Percentiles rank a stretch among this genome's conserved stretches.
Conservation (phyloP, 148 eudicot species). For the Vaccinium macrocarpon region DNA sequence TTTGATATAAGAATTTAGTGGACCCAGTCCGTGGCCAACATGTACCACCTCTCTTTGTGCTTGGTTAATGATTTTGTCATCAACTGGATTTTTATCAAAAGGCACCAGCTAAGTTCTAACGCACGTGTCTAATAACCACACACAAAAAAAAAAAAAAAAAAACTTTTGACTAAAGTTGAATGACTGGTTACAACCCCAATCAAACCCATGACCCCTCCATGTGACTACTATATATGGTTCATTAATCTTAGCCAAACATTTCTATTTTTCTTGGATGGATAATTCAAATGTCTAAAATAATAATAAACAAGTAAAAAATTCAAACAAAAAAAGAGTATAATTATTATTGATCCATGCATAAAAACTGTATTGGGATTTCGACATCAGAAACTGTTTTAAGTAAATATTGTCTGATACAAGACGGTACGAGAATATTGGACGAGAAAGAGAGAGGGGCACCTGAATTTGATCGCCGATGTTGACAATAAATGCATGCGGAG, state of each 20-base stretch:
- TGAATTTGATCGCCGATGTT: conserved; percentile 93
- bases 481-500: conserved; percentile 75
- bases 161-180: background rate
- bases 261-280: background rate
- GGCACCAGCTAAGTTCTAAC: background rate
- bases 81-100: background rate
- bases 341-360: background rate
- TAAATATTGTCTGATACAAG: background rate
- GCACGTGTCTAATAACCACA: conserved; percentile 4
- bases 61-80: conserved; percentile 4
- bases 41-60: conserved; percentile 3
- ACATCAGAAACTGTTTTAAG: background rate
- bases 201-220: conserved; percentile 15
- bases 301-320: background rate
- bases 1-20: background rate
- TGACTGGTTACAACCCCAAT: background rate
- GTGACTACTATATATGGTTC: background rate
- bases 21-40: background rate
- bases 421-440: background rate
- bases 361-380: background rate
- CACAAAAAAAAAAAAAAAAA: too few relatives aligned
- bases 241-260: conserved; percentile 14
- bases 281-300: background rate
- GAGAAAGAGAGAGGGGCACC: conserved; percentile 31
- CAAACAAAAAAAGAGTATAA: background rate